phyloP scores from a whole-genome alignment of 176 grass and related monocot genomes.

The Oryza officinalis region DNA sequence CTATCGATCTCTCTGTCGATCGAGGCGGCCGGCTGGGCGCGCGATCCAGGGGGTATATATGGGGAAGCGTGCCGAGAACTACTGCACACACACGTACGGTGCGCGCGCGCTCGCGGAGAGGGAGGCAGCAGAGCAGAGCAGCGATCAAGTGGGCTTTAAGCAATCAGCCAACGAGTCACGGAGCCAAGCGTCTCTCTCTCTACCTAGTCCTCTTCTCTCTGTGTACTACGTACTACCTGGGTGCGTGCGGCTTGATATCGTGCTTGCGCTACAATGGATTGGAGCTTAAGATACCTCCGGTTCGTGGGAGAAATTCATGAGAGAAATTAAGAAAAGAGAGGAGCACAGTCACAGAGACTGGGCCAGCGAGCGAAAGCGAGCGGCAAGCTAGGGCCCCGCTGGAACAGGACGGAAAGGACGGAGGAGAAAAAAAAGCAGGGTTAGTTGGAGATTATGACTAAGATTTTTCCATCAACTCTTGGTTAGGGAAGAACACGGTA shows the following conservation, averaged over 20 bases:
- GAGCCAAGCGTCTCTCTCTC: neutral
- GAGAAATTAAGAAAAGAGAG: slow-evolving; percentile 14
- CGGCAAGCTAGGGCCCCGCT: neutral
- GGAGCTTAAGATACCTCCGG: slow-evolving; percentile 59
- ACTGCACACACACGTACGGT: slow-evolving; percentile 28
- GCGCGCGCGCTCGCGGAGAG: neutral
- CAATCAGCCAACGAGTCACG: slow-evolving; percentile 33
- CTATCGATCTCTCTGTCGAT: slow-evolving; percentile 44
- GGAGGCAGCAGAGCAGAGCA: slow-evolving; percentile 28
- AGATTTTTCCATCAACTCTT: slow-evolving; percentile 36
- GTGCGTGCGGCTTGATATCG: slow-evolving; percentile 6
- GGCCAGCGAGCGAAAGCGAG: neutral
- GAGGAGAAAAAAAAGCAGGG: slow-evolving; percentile 28
- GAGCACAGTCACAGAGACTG: neutral
- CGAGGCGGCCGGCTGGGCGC: neutral
- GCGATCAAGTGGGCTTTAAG: slow-evolving; percentile 77
- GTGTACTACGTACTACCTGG: neutral
- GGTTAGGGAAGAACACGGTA: neutral
- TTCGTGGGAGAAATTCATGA: slow-evolving; percentile 29
- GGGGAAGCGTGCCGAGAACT: slow-evolving; percentile 63
- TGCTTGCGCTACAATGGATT: slow-evolving; percentile 64
- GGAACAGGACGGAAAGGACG: slow-evolving; percentile 27
- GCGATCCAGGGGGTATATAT: slow-evolving; percentile 50
- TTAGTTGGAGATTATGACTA: slow-evolving; percentile 52
- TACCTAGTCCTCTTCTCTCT: no score